A percentile compares a stretch with the other conserved stretches of the same genome.
phyloP scores from a whole-genome alignment of 805 yeast species.

The Metschnikowia noctiluminum region DNA sequence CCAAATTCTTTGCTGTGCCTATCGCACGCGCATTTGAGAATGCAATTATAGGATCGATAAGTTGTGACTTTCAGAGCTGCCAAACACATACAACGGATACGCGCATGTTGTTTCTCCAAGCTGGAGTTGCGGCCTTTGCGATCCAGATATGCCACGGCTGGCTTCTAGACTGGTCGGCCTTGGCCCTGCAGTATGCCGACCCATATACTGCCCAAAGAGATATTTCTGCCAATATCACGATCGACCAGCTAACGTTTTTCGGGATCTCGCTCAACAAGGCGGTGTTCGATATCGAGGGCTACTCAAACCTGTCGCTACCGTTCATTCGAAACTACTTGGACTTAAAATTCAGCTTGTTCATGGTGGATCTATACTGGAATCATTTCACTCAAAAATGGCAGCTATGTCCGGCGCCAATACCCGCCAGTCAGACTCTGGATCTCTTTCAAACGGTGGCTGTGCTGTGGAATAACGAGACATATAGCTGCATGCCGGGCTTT shows the following conservation, averaged over 20 bases:
- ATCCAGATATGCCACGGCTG: conserved; percentile 1
- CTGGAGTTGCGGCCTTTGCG: background rate
- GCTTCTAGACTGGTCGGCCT: conserved; percentile 2
- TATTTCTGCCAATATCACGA: conserved; percentile 26
- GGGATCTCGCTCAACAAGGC: conserved; percentile 32
- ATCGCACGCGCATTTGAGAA: too few relatives aligned
- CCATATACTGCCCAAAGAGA: conserved; percentile 37
- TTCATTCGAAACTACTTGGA: conserved; percentile 12
- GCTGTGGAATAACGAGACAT: conserved; percentile 26
- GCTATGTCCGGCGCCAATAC: conserved; percentile 49
- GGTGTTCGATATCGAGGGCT: conserved; percentile 31
- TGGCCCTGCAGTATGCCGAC: conserved; percentile 11
- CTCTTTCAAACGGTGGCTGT: conserved; percentile 13
- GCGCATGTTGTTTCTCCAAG: conserved; percentile 3
- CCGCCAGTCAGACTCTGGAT: conserved; percentile 24
- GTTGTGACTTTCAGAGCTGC: too few relatives aligned
- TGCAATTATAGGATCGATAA: too few relatives aligned
- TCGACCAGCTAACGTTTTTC: conserved; percentile 30
- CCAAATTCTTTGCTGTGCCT: too few relatives aligned
- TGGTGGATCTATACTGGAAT: conserved; percentile 53
- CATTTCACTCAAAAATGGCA: conserved; percentile 46
- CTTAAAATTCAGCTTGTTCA: conserved; percentile 15
- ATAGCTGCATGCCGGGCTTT: conserved; percentile 29
- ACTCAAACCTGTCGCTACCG: conserved; percentile 15
- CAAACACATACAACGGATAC: background rate